A percentile compares a stretch with the other conserved stretches of the same genome.
phyloP scores from a whole-genome alignment of 1,284 basidiomycete genomes.

The Leccinum solheimii region DNA sequence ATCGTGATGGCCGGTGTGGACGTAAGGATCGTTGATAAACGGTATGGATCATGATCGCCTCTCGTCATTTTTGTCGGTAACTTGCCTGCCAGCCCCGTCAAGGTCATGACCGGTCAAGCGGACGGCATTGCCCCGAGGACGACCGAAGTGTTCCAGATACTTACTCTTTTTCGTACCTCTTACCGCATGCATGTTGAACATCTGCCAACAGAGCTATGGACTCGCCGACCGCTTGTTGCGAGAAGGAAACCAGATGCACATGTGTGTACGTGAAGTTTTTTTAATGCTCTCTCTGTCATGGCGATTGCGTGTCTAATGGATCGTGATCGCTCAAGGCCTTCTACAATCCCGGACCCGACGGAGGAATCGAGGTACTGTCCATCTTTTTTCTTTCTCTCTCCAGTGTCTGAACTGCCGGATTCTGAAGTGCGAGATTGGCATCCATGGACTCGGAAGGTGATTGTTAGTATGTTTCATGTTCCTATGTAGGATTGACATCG shows the following conservation, averaged over 20 bases:
- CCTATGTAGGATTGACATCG: no score
- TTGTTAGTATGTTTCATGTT: neutral
- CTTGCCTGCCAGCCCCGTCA: neutral
- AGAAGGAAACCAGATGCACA: constrained; percentile 69
- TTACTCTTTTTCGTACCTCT: neutral
- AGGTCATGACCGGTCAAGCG: neutral
- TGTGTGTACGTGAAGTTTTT: constrained; percentile 47
- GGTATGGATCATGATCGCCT: neutral
- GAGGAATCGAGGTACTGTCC: constrained; percentile 55
- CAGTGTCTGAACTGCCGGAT: neutral
- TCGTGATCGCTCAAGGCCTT: constrained; percentile 50
- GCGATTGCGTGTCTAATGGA: neutral
- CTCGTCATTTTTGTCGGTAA: neutral
- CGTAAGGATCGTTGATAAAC: neutral
- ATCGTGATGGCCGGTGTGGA: neutral
- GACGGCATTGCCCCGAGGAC: neutral
- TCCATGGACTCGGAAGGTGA: no score
- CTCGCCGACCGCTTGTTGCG: constrained; percentile 62
- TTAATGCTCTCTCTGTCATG: constrained; percentile 40
- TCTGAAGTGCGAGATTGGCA: constrained; percentile 57
- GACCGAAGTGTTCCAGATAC: neutral
- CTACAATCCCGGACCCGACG: constrained; percentile 60
- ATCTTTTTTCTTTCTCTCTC: neutral
- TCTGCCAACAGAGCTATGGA: constrained; percentile 62
- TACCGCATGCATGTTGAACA: neutral